A percentile compares a stretch with the other conserved stretches of the same genome.
Evolutionary conservation across 768 basidiomycete species (phyloP).

Genomic region (Strobilomyces echinocephalus): DNA sequence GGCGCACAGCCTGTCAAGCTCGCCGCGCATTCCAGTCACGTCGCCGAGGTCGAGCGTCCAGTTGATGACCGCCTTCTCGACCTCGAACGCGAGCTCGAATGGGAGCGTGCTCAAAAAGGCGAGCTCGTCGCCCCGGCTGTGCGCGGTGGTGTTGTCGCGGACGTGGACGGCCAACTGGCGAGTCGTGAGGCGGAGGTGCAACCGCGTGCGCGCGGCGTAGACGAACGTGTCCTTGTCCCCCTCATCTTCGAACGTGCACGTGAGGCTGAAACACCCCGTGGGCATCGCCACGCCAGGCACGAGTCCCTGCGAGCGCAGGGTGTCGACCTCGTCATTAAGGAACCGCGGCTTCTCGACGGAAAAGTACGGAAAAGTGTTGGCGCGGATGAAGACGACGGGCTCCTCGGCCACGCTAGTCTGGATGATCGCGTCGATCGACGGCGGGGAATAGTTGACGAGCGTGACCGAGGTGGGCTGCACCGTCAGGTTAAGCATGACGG

Average conservation of each 20-base stretch:
- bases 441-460: slow-evolving; percentile 20
- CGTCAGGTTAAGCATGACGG: background rate
- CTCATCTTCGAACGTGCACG: slow-evolving; percentile 26
- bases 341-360: background rate
- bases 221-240: slow-evolving; percentile 29
- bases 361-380: slow-evolving; percentile 32
- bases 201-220: slow-evolving; percentile 15
- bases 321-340: background rate
- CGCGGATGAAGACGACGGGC: slow-evolving; percentile 28
- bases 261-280: slow-evolving; percentile 26
- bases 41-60: slow-evolving; percentile 23
- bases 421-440: slow-evolving; percentile 21
- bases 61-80: slow-evolving; percentile 34
- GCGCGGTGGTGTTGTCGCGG: slow-evolving; percentile 11
- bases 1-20: slow-evolving; percentile 19
- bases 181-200: slow-evolving; percentile 17
- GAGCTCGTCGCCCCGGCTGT: slow-evolving; percentile 7
- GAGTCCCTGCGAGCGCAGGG: slow-evolving; percentile 26
- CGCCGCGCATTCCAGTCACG: slow-evolving; percentile 18
- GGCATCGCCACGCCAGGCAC: slow-evolving; percentile 23
- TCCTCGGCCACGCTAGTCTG: slow-evolving; percentile 5
- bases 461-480: background rate
- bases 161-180: slow-evolving; percentile 12
- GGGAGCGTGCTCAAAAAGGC: slow-evolving; percentile 25
- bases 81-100: slow-evolving; percentile 36